Percentiles rank a stretch among this genome's conserved stretches.
These are phyloP conservation scores for Kurtzmaniella quercitrusa DNA, from an alignment of 1,139 yeast species.

Conservation along the genomic window DNA sequence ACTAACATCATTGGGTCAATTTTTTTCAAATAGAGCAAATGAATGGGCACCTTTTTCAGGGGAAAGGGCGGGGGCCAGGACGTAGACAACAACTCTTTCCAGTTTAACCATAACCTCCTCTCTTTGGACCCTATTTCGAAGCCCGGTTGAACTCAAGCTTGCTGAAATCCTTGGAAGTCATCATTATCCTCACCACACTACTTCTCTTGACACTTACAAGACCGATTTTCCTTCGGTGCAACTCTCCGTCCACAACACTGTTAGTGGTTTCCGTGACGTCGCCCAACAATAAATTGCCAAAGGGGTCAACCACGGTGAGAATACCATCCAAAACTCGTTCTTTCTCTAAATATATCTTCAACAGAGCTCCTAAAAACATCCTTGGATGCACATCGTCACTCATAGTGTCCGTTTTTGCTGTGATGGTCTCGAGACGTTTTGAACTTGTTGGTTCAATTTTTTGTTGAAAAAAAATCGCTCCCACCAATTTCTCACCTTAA, in stretches of 20 bases:
- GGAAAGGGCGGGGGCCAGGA: too few relatives aligned
- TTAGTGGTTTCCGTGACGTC: slow-evolving; percentile 31
- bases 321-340: slow-evolving; percentile 34
- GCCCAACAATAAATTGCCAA: slow-evolving; percentile 39
- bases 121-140: too few relatives aligned
- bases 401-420: background rate
- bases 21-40: too few relatives aligned
- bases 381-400: slow-evolving; percentile 15
- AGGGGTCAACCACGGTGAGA: slow-evolving; percentile 42
- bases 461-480: background rate
- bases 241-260: slow-evolving; percentile 20
- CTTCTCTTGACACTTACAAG: slow-evolving; percentile 43
- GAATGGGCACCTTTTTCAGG: too few relatives aligned
- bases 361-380: slow-evolving; percentile 29
- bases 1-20: too few relatives aligned
- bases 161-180: slow-evolving; percentile 19
- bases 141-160: background rate
- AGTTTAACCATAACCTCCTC: too few relatives aligned
- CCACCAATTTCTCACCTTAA: too few relatives aligned
- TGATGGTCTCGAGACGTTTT: background rate
- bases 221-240: slow-evolving; percentile 36
- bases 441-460: background rate
- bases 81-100: too few relatives aligned
- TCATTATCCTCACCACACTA: slow-evolving; percentile 22
- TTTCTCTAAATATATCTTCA: slow-evolving; percentile 28